Conservation (phyloP, 2,329 filamentous ascomycete species). For the Arthroderma uncinatum region DNA sequence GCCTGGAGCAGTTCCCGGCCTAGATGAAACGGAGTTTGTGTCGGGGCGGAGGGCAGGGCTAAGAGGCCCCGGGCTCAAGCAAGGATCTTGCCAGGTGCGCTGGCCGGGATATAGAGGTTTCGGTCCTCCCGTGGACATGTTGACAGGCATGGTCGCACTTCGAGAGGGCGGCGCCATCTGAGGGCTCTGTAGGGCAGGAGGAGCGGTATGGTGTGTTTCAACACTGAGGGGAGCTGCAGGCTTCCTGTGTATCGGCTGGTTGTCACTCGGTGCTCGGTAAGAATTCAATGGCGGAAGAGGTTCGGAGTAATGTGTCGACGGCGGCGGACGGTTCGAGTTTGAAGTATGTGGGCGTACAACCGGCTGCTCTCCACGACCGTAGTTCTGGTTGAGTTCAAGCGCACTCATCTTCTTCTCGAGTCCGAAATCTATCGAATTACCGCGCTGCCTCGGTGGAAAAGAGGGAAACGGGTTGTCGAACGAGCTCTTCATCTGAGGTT, state of each 20-base stretch:
- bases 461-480: constrained; percentile 44
- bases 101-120: constrained; percentile 28
- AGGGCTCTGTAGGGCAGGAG: constrained; percentile 13
- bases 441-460: constrained; percentile 26
- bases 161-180: constrained; percentile 19
- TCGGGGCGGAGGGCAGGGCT: constrained; percentile 9
- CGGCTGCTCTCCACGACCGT: constrained; percentile 19
- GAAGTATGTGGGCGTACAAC: constrained; percentile 31
- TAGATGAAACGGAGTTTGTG: constrained; percentile 14
- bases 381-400: constrained; percentile 25
- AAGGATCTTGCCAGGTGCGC: constrained; percentile 25
- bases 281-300: constrained; percentile 6
- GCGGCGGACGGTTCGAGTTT: constrained; percentile 26
- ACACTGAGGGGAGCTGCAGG: background rate
- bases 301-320: constrained; percentile 18
- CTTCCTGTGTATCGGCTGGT: background rate
- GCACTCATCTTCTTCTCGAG: constrained; percentile 32
- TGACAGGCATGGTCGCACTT: constrained; percentile 30
- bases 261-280: background rate
- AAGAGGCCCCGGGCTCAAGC: constrained; percentile 9
- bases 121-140: constrained; percentile 12
- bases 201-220: constrained; percentile 3
- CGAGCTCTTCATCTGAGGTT: constrained; percentile 9
- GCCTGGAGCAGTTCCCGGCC: constrained; percentile 21
- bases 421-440: constrained; percentile 24